Evolutionary conservation across 2,329 filamentous ascomycete species (phyloP), one percentile per base, ranked within the genome.

Genomic region (Trichoderma hamatum): DNA sequence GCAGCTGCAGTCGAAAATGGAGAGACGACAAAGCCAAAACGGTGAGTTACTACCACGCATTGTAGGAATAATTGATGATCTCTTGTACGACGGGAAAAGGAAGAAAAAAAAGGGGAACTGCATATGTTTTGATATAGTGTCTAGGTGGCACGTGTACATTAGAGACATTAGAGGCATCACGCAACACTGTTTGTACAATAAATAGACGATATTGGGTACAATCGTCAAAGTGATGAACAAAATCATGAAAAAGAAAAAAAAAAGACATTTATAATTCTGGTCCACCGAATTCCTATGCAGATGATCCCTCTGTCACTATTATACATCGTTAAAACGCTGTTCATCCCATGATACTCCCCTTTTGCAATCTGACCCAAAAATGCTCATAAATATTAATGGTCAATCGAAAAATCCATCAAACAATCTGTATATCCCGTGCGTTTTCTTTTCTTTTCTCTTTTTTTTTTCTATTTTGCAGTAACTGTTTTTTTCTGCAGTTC

Each of bases 1-100:
- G 73, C 74, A 16, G 73, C 67, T 34, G 73, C 74, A 7, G 73
- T 72, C 21, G 71, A 73, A 58, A 71, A 72, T 58, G 68, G 39
- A 11, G 51, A 71, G 70, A 70, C 74, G 54, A 30, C 68, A 74
- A 72, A 71, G 66, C 69, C 69, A 32, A 28, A 21, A 62, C 72
- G 69, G 51, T 70, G 55, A 69, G 32, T 32, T 9, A 46, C 30
- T 30, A 30, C 36, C 52, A 32, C 26, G 24, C 55, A 24, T 28
- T 68, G 66, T 68, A 68, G 43, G 28, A 60, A 60, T 67, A 60
- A 28, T 39, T 60, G 19, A 21, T 36, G 21, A 52, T 68, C 21
- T 49, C 34, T 62, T 62, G 34, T 51, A 55, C n/a, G 11, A 54
- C 30, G 30, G 58, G 4, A 46, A 63, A 43, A 21, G 21, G 51